A percentile compares a stretch with the other conserved stretches of the same genome.
Evolutionary conservation across 1,284 basidiomycete species (phyloP).

Genomic region (Sanghuangporus sanghuang): DNA sequence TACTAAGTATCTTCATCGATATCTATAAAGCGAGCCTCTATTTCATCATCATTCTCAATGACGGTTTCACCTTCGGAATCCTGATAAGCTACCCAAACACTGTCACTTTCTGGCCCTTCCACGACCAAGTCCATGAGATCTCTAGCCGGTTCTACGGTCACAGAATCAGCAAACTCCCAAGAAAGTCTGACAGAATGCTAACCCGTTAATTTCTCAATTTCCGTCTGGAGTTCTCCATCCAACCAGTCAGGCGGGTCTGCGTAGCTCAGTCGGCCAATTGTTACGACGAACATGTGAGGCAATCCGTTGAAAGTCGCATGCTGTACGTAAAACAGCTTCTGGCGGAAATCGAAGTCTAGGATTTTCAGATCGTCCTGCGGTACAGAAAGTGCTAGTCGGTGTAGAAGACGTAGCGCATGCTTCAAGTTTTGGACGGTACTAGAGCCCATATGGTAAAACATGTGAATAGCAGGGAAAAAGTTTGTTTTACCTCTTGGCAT

Average conservation of each 20-base stretch:
- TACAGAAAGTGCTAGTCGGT: constrained; percentile 52
- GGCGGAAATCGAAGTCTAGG: constrained; percentile 39
- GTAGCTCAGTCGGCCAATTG: constrained; percentile 70
- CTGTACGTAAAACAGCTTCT: constrained; percentile 48
- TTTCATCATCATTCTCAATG: constrained; percentile 40
- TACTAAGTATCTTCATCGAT: constrained; percentile 1
- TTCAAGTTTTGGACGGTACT: constrained; percentile 48
- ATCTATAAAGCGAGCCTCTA: constrained; percentile 37
- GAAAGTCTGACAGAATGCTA: constrained; percentile 18
- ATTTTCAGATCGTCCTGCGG: constrained; percentile 16
- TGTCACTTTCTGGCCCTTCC: constrained; percentile 71
- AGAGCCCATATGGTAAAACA: constrained; percentile 16
- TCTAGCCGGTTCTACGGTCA: constrained; percentile 51
- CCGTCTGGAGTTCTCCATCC: constrained; percentile 35
- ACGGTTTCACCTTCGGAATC: constrained; percentile 36
- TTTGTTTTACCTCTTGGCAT: constrained; percentile 18
- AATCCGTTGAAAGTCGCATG: constrained; percentile 57
- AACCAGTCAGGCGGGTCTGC: constrained; percentile 64
- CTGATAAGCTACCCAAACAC: constrained; percentile 65
- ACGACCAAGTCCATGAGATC: constrained; percentile 69
- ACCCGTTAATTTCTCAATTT: constrained; percentile 52
- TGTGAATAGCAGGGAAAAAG: not conserved
- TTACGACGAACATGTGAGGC: constrained; percentile 72
- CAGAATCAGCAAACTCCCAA: not conserved
- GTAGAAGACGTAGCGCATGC: constrained; percentile 51